These are phyloP conservation scores for Torulaspora microellipsoides DNA, from an alignment of 805 yeast genomes.

Conservation along the genomic window DNA sequence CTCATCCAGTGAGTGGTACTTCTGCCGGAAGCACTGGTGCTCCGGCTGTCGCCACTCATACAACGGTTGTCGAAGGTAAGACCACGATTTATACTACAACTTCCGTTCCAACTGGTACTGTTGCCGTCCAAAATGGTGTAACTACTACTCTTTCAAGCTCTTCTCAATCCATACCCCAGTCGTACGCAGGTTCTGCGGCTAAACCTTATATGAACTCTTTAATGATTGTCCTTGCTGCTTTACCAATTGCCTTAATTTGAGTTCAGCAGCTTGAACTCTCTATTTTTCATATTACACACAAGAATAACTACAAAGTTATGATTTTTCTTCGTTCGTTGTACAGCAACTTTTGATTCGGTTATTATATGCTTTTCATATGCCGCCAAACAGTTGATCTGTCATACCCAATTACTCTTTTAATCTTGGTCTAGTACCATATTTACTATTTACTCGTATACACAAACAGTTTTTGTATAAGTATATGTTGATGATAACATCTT, in stretches of 20 bases:
- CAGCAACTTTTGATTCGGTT: too few species aligned
- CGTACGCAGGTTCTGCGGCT: slow-evolving; percentile 2
- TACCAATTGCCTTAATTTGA: not conserved
- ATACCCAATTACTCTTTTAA: too few species aligned
- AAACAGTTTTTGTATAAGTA: too few species aligned
- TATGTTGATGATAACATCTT: too few species aligned
- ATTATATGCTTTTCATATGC: too few species aligned
- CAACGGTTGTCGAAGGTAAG: not conserved
- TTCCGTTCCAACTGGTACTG: not conserved
- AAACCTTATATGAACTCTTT: not conserved
- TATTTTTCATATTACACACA: not conserved
- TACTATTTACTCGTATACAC: too few species aligned
- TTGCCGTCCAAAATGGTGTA: not conserved
- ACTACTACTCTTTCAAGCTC: not conserved
- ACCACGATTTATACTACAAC: not conserved
- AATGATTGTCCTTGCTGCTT: slow-evolving; percentile 4
- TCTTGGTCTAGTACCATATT: too few species aligned
- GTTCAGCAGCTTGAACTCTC: not conserved
- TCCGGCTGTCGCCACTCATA: not conserved
- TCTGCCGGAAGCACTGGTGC: not conserved
- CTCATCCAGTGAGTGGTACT: not conserved
- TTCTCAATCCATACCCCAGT: not conserved
- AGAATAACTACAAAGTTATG: too few species aligned
- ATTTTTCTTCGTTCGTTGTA: too few species aligned
- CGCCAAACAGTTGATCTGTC: too few species aligned